A percentile compares a stretch with the other conserved stretches of the same genome.
phyloP scores from a whole-genome alignment of 495 filamentous ascomycete species.

The Penicillium desertorum region DNA sequence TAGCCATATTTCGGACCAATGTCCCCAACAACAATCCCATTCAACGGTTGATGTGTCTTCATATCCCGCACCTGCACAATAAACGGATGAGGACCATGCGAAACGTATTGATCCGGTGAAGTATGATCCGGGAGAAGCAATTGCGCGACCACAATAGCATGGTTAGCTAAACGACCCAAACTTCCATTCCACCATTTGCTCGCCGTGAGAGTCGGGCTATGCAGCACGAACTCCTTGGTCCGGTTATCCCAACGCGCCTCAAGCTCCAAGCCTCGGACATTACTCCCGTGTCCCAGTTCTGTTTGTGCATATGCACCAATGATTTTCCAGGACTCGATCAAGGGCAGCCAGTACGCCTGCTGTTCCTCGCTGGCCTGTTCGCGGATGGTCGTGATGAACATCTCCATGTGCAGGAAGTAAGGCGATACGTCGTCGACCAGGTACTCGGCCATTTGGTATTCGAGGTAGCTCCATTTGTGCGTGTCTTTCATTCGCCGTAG shows the following conservation, averaged over 20 bases:
- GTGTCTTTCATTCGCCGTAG: conserved; percentile 41
- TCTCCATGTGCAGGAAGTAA: conserved; percentile 39
- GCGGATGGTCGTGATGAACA: conserved; percentile 40
- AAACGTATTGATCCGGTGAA: conserved; percentile 24
- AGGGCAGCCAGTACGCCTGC: conserved; percentile 44
- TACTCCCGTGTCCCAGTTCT: conserved; percentile 51
- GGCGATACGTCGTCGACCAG: conserved; percentile 46
- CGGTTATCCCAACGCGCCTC: conserved; percentile 43
- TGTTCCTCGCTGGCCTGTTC: conserved; percentile 49
- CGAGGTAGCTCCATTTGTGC: conserved; percentile 41
- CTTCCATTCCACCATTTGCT: conserved; percentile 55
- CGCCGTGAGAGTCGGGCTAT: conserved; percentile 48
- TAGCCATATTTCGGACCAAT: conserved; percentile 53
- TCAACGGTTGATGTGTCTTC: conserved; percentile 41
- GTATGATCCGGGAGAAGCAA: conserved; percentile 38
- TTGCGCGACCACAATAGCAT: conserved; percentile 49
- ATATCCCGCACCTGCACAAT: conserved; percentile 49
- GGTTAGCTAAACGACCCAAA: conserved; percentile 44
- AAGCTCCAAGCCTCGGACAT: conserved; percentile 49
- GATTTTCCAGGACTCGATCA: conserved; percentile 44
- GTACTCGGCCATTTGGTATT: conserved; percentile 48
- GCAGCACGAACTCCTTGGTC: conserved; percentile 45
- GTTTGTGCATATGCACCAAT: conserved; percentile 50
- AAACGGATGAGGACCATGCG: conserved; percentile 49
- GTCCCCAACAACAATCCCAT: conserved; percentile 49